phyloP scores from a whole-genome alignment of 2,329 filamentous ascomycete genomes.

The Dactylellina cionopaga region DNA sequence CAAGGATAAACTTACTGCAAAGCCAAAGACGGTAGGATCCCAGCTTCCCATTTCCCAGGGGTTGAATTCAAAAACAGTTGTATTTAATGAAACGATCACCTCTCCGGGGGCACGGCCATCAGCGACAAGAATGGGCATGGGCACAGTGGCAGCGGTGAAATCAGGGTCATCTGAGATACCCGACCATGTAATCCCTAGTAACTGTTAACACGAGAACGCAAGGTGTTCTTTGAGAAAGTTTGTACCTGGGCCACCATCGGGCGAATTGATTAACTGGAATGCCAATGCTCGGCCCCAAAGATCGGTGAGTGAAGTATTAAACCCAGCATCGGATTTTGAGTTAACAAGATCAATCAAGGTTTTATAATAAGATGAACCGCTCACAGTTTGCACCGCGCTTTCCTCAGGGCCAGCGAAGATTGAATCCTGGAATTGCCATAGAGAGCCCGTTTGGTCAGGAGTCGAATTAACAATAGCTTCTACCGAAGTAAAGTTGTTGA shows the following conservation, averaged over 20 bases:
- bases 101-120: conserved; percentile 74
- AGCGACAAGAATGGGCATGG: conserved; percentile 78
- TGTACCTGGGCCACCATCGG: conserved; percentile 67
- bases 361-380: conserved; percentile 68
- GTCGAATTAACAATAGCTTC: conserved; percentile 32
- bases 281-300: conserved; percentile 69
- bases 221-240: conserved; percentile 61
- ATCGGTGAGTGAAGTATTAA: conserved; percentile 79
- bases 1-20: conserved; percentile 59
- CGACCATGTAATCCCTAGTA: conserved; percentile 75
- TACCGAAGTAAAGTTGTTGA: conserved; percentile 62
- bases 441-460: conserved; percentile 56
- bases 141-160: conserved; percentile 72
- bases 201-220: neutral
- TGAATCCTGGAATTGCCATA: conserved; percentile 73
- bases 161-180: conserved; percentile 73
- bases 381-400: conserved; percentile 6
- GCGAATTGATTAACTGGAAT: conserved; percentile 31
- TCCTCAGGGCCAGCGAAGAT: conserved; percentile 68
- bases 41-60: conserved; percentile 82
- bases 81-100: conserved; percentile 72
- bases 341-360: conserved; percentile 69
- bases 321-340: conserved; percentile 72
- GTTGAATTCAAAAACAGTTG: conserved; percentile 80
- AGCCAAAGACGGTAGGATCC: conserved; percentile 77